Base-by-base conservation (phyloP, 306 rosid species). In the Medicago arabica region DNA sequence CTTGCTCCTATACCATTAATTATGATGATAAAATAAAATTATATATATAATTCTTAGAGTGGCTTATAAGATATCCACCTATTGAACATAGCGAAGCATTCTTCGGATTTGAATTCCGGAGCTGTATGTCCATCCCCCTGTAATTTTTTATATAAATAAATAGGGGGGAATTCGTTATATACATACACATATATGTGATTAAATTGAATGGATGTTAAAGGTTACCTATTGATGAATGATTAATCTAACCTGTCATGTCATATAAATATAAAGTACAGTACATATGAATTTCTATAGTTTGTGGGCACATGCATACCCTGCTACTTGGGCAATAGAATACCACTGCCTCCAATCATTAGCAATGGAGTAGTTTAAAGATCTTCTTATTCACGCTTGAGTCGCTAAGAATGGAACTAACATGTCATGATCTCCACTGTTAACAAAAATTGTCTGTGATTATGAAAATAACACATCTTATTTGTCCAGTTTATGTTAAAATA, bases 61-160 rank as follows among this genome's bases (percentile, higher is more conserved):
- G 83, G 36, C 6, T 9, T 74, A 11, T 44, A 17, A 8, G 78
- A 76, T 53, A 84, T 31, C 92, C 92, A 88, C 60, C 87, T 85
- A 25, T 23, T 71, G 16, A 69, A 64, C 92, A 87, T 90, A 3
- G 21, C 67, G 9, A 78, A 70, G 36, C 92, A 82, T 75, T 87
- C 90, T 73, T 77, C 79, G 8, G 83, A 81, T 53, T 67, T 86
- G 67, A 72, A 87, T 51, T 82, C 87, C 0, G 90, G 88, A 72
- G 90, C 90, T 51, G 86, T 86, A 75, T 87, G 96, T 8, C 96
- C 89, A 74, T 84, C 89, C 2, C 89, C 90, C 90, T 87, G 84
- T 36, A 69, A 14, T 6, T 21, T 9, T 21, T 8, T 54, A 16
- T 6, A 62, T 34, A 4, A 4, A 62, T 34, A 2, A 4, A 23